Base-by-base conservation (phyloP, 73 alveolate genomes). In the Paramecium sonneborni region DNA sequence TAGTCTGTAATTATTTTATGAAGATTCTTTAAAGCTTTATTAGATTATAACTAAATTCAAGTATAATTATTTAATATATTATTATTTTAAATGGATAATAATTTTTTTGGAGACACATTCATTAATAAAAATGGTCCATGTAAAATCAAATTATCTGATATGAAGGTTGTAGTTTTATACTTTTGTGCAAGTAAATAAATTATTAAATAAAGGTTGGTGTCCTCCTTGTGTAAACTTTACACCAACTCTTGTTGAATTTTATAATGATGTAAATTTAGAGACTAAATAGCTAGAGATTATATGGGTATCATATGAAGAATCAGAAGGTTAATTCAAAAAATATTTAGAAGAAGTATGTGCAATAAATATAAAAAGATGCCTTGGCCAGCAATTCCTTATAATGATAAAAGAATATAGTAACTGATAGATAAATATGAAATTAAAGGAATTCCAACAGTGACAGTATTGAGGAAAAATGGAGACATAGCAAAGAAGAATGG, bases 181-280 rank as follows among this genome's bases (percentile, higher is more conserved):
- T 79, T 79, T 79, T 38, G 62, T 30, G 90, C 90, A 18, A 44
- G 90, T 79, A 79, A 38, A 43, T n/a, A 21, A 1, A 23, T 0
- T 79, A 20, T 11, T 38, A 14, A 43, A 20, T 23, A n/a, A n/a
- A 79, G 90, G 93, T 93, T 92, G 97, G 96, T 97, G 98, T 85
- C 98, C 98, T 57, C 98, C 99, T 20, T 95, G 99, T 94, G 24
- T 92, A 28, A 95, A 92, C 48, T 97, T 97, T 93, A 97, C 97
- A 58, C 98, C 98, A 88, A 70, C 96, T 86, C 68, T 96, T 58
- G 93, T 92, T 39, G 98, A 97, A 14, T 94, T 96, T 72, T 97
- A 97, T 92, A 95, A 96, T 88, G 98, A 97, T 62, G 93, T 93
- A 37, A 96, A 96, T 93, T 95, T 87, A 23, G 95, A 95, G 44